Conservation (phyloP, 2,329 filamentous ascomycete species). For the Stachybotrys echinatus region DNA sequence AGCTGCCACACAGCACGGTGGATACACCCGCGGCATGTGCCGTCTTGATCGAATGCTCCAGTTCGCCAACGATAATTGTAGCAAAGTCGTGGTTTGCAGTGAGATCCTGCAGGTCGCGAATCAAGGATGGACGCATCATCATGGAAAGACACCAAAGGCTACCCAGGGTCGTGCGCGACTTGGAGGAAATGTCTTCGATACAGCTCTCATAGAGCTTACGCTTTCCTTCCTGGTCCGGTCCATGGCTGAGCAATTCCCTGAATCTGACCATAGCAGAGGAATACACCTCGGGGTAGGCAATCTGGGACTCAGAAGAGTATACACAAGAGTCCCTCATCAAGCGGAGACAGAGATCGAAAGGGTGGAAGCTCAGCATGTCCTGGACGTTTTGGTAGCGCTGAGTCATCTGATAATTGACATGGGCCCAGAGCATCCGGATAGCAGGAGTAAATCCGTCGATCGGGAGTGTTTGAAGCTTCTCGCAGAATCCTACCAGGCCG, state of each 20-base stretch:
- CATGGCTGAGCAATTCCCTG: conserved; percentile 50
- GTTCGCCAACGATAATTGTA: conserved; percentile 56
- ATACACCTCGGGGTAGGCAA: conserved; percentile 58
- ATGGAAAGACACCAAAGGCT: conserved; percentile 62
- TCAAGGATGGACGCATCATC: conserved; percentile 39
- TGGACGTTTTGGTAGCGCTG: conserved; percentile 35
- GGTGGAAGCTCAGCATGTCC: conserved; percentile 29
- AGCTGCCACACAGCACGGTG: conserved; percentile 39
- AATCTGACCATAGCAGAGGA: conserved; percentile 58
- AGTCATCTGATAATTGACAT: conserved; percentile 45
- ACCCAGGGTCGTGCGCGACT: conserved; percentile 61
- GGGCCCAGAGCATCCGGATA: conserved; percentile 58
- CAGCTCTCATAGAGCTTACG: conserved; percentile 61
- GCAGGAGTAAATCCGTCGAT: conserved; percentile 55
- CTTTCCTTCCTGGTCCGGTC: conserved; percentile 50
- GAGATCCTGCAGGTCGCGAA: conserved; percentile 50
- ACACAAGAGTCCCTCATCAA: conserved; percentile 68
- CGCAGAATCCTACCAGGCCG: conserved; percentile 59
- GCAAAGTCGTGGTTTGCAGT: conserved; percentile 57
- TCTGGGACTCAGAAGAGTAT: conserved; percentile 44
- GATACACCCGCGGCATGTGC: conserved; percentile 29
- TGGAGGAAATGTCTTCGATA: conserved; percentile 60
- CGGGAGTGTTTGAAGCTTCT: conserved; percentile 63
- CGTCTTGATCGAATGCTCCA: conserved; percentile 47
- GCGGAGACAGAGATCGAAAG: conserved; percentile 53